Base-by-base conservation (phyloP, 2,329 filamentous ascomycete genomes). In the Hyphodiscus sp. region DNA sequence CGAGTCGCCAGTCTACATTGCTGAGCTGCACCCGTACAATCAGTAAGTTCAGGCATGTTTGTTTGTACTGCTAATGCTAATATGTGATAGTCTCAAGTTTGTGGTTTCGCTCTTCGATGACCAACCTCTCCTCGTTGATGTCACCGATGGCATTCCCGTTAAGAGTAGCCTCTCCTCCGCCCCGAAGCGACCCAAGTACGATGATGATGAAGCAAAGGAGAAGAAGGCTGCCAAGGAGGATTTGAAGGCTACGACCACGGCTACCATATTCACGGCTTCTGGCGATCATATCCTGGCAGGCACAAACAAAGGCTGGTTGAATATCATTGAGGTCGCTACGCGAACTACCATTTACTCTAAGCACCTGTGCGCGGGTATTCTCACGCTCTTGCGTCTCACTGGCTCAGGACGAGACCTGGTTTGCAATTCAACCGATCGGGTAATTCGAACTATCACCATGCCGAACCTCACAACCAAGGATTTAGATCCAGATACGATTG, bases 91-190 rank as follows among this genome's bases (percentile, higher is more conserved):
- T 68, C 78, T 89, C 56, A 79, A 89, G 57, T 96, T 96, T 66
- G 90, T 95, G 18, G 91, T 89, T 16, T 92, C 92, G 1, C 80
- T 97, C 19, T 97, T 94, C 69, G 94, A 99, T 75, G 91, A 95
- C 63, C 85, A 95, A 60, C 92, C 92, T 0, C 80, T 92, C 50
- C 79, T 99, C 7, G 90, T 96, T 59, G 91, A 97, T 70, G 78
- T 91, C 46, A 83, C 82, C 38, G 77, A 82, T 15, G 74, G 82
- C 1, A 79, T 83, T 64, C 83, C 90, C 51, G 76, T 86, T 52
- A 94, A 91, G 70, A 83, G 87, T 61, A 78, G 83, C 44, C 79
- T 97, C 2, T 87, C 91, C 33, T 95, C 91, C 8, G 84, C 86
- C 1, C 92, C 91, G 29, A 87, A 87, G 68, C 83, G 91, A 63